Evolutionary conservation across 257 asterid species (phyloP), one percentile per base, ranked within the genome.

Genomic region (Asclepias syriaca): DNA sequence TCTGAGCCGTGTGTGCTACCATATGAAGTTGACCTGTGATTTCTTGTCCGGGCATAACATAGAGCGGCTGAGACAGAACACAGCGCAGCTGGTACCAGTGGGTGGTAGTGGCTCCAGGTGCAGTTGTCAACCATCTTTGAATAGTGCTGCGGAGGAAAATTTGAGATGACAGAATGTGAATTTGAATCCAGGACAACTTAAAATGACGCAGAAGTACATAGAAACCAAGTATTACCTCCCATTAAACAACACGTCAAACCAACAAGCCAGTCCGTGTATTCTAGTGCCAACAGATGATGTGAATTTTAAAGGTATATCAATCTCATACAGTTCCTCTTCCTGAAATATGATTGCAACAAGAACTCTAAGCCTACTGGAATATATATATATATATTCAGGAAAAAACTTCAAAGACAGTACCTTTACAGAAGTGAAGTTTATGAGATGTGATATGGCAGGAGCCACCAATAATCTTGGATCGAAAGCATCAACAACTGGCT

Each of bases 31-130:
- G 90, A 19, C 99, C 99, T 5, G 88, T 90, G 70, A 95, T 92
- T 78, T 95, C 98, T 87, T 92, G 99, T 60, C 98, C 99, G 55
- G 96, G 91, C 98, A 92, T 95, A 70, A 92, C 99, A 75, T 95
- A 95, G 70, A 95, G 84, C 34, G 99, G 99, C 78, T 95, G 99
- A 70, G 92, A 58, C 40, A 95, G 82, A 70, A 95, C 98, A 77
- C 99, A 95, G 18, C 99, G 96, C 65, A 95, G 89, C 80, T 95
- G 99, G 82, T 95, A 95, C 99, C 99, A 95, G 75, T 95, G 99
- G 4, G 99, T 95, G 46, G 98, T 95, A 45, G 94, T 96, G 16
- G 97, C 91, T 46, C 99, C 98, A 53, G 99, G 99, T 77, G 96
- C 96, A 71, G 99, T 95, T 75, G 87, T 90, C 72, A 95, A 91